Evolutionary conservation across 177 flowering plant species (phyloP).

Genomic region (Vitis hybrid): DNA sequence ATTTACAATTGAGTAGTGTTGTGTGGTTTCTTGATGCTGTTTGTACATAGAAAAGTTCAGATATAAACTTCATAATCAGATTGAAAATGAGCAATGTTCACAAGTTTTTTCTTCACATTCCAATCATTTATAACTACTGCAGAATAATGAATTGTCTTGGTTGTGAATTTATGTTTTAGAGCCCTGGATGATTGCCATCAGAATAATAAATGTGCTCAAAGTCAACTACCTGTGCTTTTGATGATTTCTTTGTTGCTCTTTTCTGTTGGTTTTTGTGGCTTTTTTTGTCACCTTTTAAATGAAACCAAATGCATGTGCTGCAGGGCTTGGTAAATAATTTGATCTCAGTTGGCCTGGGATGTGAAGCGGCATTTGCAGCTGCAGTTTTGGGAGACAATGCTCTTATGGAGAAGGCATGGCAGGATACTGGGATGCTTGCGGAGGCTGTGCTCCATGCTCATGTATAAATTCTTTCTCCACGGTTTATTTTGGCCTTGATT

Average conservation of each 20-base stretch:
- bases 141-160: too few species aligned
- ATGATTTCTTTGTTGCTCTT: neutral
- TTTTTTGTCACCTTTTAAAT: neutral
- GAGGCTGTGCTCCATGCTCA: slow-evolving; percentile 97
- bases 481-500: neutral
- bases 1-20: too few species aligned
- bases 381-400: slow-evolving; percentile 95
- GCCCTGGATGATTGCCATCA: too few species aligned
- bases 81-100: too few species aligned
- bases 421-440: slow-evolving; percentile 96
- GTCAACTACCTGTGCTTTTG: too few species aligned
- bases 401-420: slow-evolving; percentile 99
- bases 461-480: slow-evolving; percentile 34
- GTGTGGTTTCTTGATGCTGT: too few species aligned
- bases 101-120: too few species aligned
- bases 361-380: slow-evolving; percentile 97
- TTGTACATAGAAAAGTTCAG: too few species aligned
- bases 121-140: too few species aligned
- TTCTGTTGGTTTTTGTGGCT: neutral
- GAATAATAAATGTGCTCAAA: too few species aligned
- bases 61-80: too few species aligned
- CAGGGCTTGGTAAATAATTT: slow-evolving; percentile 85
- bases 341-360: slow-evolving; percentile 79
- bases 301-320: slow-evolving; percentile 12
- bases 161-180: too few species aligned